phyloP scores from a whole-genome alignment of 164 flowering plant genomes.

The Sextonia rubra region DNA sequence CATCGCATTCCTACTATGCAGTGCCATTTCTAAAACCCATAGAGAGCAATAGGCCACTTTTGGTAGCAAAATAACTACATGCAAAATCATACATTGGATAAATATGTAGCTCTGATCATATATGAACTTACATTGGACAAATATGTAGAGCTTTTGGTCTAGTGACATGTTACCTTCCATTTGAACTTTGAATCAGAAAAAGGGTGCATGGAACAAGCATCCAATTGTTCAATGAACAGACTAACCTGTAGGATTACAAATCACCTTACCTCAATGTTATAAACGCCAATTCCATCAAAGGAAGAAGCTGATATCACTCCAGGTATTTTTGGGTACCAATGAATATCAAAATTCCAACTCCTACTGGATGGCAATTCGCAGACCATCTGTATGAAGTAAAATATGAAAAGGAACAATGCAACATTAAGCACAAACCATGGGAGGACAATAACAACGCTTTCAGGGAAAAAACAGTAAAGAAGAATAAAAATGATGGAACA shows the following conservation, averaged over 20 bases:
- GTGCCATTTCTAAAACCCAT: too few species aligned
- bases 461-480: background rate
- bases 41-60: too few species aligned
- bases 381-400: constrained; percentile 53
- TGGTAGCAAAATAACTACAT: too few species aligned
- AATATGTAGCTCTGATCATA: too few species aligned
- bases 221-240: background rate
- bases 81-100: too few species aligned
- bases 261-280: constrained; percentile 78
- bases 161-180: background rate
- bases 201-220: background rate
- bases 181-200: background rate
- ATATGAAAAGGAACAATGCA: constrained; percentile 2
- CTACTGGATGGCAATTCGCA: constrained; percentile 83
- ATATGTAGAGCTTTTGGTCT: too few species aligned
- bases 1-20: too few species aligned
- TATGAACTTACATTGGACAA: too few species aligned
- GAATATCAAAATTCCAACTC: constrained; percentile 95
- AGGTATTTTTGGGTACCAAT: constrained; percentile 94
- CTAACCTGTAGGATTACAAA: background rate
- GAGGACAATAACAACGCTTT: background rate
- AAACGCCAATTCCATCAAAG: constrained; percentile 95
- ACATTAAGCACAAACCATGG: background rate
- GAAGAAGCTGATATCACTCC: constrained; percentile 97
- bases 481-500: background rate